Conservation (phyloP, 192 early-diverging fungal species). For the Coemansia sp. region DNA sequence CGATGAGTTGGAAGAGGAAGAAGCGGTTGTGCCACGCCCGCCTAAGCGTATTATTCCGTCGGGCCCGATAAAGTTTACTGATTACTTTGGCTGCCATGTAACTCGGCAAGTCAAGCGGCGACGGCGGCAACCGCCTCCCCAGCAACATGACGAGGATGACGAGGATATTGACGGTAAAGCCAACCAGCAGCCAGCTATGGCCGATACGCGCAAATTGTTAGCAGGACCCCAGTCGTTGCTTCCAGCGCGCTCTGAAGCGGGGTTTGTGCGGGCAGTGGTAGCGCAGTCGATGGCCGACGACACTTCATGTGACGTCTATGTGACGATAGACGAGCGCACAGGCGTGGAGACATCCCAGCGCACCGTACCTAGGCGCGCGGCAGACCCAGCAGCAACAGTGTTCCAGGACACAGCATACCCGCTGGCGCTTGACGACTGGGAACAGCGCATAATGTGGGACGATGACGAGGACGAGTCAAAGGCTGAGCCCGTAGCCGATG, state of each 20-base stretch:
- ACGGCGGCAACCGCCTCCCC: constrained; percentile 12
- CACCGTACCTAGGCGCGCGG: constrained; percentile 24
- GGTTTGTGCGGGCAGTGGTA: constrained; percentile 25
- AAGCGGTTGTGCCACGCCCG: constrained; percentile 21
- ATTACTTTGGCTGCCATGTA: constrained; percentile 48
- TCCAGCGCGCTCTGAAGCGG: neutral
- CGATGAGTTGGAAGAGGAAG: neutral
- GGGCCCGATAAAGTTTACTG: constrained; percentile 44
- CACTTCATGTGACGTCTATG: constrained; percentile 31
- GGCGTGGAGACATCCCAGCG: constrained; percentile 32
- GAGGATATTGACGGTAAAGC: neutral
- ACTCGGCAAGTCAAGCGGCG: constrained; percentile 36
- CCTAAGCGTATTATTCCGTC: constrained; percentile 44
- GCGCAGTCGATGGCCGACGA: constrained; percentile 38
- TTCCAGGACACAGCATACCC: constrained; percentile 61
- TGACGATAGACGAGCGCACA: constrained; percentile 36
- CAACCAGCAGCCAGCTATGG: constrained; percentile 5
- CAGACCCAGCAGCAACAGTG: constrained; percentile 39
- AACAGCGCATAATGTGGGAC: constrained; percentile 80
- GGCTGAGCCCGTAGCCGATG: neutral
- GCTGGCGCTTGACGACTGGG: constrained; percentile 81
- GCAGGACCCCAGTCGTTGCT: constrained; percentile 10
- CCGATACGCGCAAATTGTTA: constrained; percentile 44
- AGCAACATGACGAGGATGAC: neutral
- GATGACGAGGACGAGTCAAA: constrained; percentile 24